Evolutionary conservation across 2,329 filamentous ascomycete genomes (phyloP).

Genomic region (Westerdykella sp.): DNA sequence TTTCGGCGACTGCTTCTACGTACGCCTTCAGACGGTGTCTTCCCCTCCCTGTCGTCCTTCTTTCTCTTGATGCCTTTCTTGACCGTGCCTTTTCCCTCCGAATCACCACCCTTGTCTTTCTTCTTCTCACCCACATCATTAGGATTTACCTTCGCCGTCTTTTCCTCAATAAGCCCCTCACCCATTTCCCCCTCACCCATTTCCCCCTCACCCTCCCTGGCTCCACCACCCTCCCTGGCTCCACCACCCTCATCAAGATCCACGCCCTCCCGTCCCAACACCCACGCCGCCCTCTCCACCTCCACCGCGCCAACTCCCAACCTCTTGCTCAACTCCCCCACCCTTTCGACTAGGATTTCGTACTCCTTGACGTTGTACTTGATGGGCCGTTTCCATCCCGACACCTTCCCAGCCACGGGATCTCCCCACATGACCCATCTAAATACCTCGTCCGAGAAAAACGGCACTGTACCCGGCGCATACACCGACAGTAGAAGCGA

Average conservation of each 20-base stretch:
- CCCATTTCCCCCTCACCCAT: background rate
- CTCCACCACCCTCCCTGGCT: background rate
- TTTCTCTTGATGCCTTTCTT: slow-evolving; percentile 23
- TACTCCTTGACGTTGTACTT: slow-evolving; percentile 70
- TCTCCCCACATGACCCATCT: slow-evolving; percentile 58
- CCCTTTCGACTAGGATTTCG: slow-evolving; percentile 43
- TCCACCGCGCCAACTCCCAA: slow-evolving; percentile 48
- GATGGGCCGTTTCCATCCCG: slow-evolving; percentile 48
- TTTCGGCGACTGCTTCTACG: slow-evolving; percentile 24
- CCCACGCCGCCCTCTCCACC: slow-evolving; percentile 65
- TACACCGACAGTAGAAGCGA: slow-evolving; percentile 65
- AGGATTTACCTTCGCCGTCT: background rate
- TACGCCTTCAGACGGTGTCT: slow-evolving; percentile 12
- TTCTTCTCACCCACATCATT: background rate
- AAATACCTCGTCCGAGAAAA: slow-evolving; percentile 77
- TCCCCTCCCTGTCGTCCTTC: slow-evolving; percentile 5
- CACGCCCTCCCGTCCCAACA: slow-evolving; percentile 48
- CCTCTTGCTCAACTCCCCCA: slow-evolving; percentile 23
- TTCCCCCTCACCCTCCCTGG: background rate
- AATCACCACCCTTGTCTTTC: background rate
- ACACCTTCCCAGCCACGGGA: slow-evolving; percentile 37
- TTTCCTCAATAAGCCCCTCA: background rate
- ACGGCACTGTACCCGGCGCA: slow-evolving; percentile 55
- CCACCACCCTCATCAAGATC: slow-evolving; percentile 14
- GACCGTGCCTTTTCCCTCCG: background rate